Conservation (phyloP, 148 eudicot species). For the Camellia granthamiana region DNA sequence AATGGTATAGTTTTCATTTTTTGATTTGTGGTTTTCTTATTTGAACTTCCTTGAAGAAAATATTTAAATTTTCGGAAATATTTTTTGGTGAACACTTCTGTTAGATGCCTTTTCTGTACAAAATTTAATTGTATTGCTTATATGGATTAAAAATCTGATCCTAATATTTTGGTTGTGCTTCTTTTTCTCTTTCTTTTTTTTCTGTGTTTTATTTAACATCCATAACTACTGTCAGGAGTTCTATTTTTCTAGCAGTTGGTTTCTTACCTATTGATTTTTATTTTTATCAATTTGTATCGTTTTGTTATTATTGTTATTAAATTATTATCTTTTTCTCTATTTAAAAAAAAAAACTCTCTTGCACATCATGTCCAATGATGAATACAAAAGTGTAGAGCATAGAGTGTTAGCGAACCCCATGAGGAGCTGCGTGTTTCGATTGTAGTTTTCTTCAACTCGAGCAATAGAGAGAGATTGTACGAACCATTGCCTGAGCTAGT, state of each 20-base stretch:
- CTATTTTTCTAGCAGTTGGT: too few species aligned
- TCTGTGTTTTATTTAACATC: not conserved
- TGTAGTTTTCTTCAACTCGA: slow-evolving; percentile 47
- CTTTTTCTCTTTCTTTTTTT: not conserved
- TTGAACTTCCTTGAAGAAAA: too few species aligned
- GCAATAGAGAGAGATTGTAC: slow-evolving; percentile 37
- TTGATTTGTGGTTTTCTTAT: too few species aligned
- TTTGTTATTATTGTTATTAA: too few species aligned
- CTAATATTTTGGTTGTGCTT: slow-evolving; percentile 9
- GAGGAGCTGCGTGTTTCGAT: slow-evolving; percentile 45
- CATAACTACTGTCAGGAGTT: too few species aligned
- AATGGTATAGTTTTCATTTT: too few species aligned
- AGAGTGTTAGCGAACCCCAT: slow-evolving; percentile 52
- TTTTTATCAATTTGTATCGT: too few species aligned
- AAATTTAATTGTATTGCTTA: not conserved
- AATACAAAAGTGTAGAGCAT: slow-evolving; percentile 62
- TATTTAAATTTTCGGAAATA: too few species aligned
- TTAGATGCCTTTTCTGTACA: not conserved
- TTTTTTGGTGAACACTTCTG: not conserved
- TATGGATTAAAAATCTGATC: not conserved
- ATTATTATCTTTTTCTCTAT: too few species aligned
- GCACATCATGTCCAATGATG: slow-evolving; percentile 65
- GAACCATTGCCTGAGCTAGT: slow-evolving; percentile 65
- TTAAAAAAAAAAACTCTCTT: not conserved
- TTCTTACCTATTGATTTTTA: too few species aligned